Conservation (phyloP, 345 rosid species). For the Trapa incisa region DNA sequence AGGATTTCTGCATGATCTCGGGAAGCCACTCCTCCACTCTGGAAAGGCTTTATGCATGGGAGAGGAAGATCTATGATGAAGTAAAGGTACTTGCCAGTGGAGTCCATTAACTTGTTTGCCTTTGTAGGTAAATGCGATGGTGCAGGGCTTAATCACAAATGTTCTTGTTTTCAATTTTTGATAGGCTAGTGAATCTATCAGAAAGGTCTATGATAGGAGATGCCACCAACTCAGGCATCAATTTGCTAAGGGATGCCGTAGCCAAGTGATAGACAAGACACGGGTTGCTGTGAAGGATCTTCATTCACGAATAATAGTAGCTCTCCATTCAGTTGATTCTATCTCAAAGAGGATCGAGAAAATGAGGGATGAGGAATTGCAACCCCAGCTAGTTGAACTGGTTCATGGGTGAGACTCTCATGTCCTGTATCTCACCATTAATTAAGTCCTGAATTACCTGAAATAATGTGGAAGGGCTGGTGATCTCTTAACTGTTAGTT, state of each 20-base stretch:
- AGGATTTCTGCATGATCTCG: constrained; percentile 88
- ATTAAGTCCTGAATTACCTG: too few relatives aligned
- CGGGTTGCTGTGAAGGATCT: constrained; percentile 77
- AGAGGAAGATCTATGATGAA: constrained; percentile 88
- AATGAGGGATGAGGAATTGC: constrained; percentile 87
- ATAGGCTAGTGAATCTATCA: constrained; percentile 69
- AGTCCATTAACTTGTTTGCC: neutral
- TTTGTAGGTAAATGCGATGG: neutral
- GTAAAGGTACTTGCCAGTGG: constrained; percentile 47
- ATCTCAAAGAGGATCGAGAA: constrained; percentile 84
- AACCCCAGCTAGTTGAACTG: constrained; percentile 81
- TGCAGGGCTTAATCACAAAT: neutral
- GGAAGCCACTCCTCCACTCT: constrained; percentile 88
- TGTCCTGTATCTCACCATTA: too few relatives aligned
- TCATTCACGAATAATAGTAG: constrained; percentile 73
- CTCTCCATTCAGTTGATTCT: constrained; percentile 73
- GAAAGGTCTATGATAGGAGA: constrained; percentile 67
- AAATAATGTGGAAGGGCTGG: too few relatives aligned
- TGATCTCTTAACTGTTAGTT: neutral
- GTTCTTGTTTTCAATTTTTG: neutral
- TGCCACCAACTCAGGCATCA: constrained; percentile 67
- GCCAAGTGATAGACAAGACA: constrained; percentile 63
- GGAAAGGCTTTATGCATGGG: constrained; percentile 88
- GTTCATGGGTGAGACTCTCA: constrained; percentile 45
- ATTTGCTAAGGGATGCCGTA: constrained; percentile 60